Evolutionary conservation across 2,329 filamentous ascomycete species (phyloP).

Genomic region (Pseudohalonectria lignicola): DNA sequence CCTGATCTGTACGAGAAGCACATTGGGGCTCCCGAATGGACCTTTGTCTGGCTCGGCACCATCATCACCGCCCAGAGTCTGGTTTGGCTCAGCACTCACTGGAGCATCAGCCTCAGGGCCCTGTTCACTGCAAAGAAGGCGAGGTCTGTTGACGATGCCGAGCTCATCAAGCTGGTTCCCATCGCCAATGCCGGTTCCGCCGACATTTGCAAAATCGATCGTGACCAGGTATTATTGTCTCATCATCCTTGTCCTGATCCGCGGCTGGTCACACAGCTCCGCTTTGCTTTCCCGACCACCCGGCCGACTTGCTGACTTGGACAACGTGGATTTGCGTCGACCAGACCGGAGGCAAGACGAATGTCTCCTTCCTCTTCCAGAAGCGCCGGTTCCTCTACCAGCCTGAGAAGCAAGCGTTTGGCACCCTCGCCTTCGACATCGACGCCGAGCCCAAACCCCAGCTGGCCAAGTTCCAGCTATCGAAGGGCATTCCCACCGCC

Average conservation of each 20-base stretch:
- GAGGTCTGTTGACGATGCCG: slow-evolving; percentile 58
- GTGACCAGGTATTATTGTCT: slow-evolving; percentile 70
- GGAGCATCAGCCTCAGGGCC: slow-evolving; percentile 82
- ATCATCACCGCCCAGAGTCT: slow-evolving; percentile 85
- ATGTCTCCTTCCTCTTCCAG: slow-evolving; percentile 88
- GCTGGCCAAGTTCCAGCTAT: slow-evolving; percentile 69
- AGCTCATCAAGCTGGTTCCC: slow-evolving; percentile 87
- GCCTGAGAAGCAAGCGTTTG: slow-evolving; percentile 60
- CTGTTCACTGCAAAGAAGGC: slow-evolving; percentile 70
- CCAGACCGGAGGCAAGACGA: slow-evolving; percentile 61
- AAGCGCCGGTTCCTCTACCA: slow-evolving; percentile 93
- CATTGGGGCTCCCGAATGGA: slow-evolving; percentile 94
- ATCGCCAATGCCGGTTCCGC: slow-evolving; percentile 78
- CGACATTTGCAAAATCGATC: slow-evolving; percentile 74
- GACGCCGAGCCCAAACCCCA: slow-evolving; percentile 75
- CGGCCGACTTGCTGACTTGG: not conserved
- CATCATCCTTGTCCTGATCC: too few relatives aligned
- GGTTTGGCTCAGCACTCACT: slow-evolving; percentile 92
- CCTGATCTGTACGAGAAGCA: slow-evolving; percentile 79
- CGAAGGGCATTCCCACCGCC: slow-evolving; percentile 60
- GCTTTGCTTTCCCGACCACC: too few relatives aligned
- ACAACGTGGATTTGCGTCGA: slow-evolving; percentile 5
- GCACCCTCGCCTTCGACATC: slow-evolving; percentile 71
- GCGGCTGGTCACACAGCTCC: too few relatives aligned
- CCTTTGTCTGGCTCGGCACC: slow-evolving; percentile 82